These are phyloP conservation scores for Musa schizocarpa DNA, from an alignment of 176 grass and related monocot genomes.

Conservation along the genomic window DNA sequence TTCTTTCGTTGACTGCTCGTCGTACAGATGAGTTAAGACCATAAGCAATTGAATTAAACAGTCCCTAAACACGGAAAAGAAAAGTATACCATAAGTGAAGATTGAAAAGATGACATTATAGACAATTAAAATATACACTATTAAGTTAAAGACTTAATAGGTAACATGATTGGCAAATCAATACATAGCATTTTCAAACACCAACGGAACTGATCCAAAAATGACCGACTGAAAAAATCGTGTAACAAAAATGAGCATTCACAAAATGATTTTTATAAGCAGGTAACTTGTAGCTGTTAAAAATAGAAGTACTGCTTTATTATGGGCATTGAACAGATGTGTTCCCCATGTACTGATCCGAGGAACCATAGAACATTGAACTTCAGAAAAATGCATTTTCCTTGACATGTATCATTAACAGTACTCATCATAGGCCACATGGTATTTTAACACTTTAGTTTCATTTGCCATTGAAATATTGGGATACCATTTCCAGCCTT, in stretches of 20 bases:
- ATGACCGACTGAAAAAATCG: neutral
- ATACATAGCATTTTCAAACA: neutral
- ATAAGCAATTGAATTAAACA: constrained; percentile 96
- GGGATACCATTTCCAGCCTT: too few relatives aligned
- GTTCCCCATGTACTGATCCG: neutral
- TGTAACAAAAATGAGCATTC: neutral
- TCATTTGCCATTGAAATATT: too few relatives aligned
- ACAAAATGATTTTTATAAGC: neutral
- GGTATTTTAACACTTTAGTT: too few relatives aligned
- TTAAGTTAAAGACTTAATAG: neutral
- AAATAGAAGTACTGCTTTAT: neutral
- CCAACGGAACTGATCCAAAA: neutral
- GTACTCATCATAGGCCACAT: too few relatives aligned
- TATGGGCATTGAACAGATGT: neutral
- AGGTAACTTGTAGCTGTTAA: neutral
- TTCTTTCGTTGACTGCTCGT: constrained; percentile 77
- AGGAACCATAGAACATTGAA: too few relatives aligned
- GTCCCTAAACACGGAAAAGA: constrained; percentile 34
- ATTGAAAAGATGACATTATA: neutral
- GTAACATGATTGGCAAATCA: too few relatives aligned
- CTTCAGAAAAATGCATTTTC: too few relatives aligned
- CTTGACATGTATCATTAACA: too few relatives aligned
- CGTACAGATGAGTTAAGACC: constrained; percentile 86
- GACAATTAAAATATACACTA: neutral
- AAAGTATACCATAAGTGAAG: constrained; percentile 15